Evolutionary conservation across 2,329 filamentous ascomycete species (phyloP), one percentile per base, ranked within the genome.

Genomic region (Pestalotiopsis sp.): DNA sequence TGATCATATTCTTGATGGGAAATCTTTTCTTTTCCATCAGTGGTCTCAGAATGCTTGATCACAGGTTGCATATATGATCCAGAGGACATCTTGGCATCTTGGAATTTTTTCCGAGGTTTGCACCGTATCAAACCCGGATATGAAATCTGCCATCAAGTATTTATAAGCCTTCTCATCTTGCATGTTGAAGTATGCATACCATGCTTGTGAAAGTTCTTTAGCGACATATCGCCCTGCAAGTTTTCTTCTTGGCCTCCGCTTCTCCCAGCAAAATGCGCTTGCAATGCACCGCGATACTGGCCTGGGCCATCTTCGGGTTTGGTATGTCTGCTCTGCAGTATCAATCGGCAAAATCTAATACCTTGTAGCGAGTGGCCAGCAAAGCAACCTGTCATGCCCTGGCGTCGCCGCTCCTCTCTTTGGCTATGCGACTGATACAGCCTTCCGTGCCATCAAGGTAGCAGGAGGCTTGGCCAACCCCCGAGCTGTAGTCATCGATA

Each of bases 401-500:
- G 52, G 27, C 17, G 64, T 66, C 9, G 14, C 36, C 17, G 41
- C 52, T n/a, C 31, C 56, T 13, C 64, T 20, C 6, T 66, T 36
- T 27, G 39, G 23, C 9, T 66, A 59, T 60, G 31, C 36, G 31
- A 25, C 27, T 27, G 64, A 52, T 31, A 27, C 52, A 3, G 52
- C 27, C 7, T 66, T 38, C 23, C 17, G 25, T 39, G 66, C 66
- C 13, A 38, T 38, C 23, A 78, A 78, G 62, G 73, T 78, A 6
- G 74, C 70, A 9, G 73, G 69, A 20, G 72, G 71, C 3, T 66
- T 78, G 3, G 39, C 64, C 12, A 67, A 49, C 2, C 76, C 76
- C 64, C 75, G 76, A 9, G 73, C 74, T 49, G 57, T 78, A 9
- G 68, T 69, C 3, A 60, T 75, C 12, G 76, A 78, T 49, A 64